phyloP scores from a whole-genome alignment of 345 rosid species.

The Ceriops zippeliana region DNA sequence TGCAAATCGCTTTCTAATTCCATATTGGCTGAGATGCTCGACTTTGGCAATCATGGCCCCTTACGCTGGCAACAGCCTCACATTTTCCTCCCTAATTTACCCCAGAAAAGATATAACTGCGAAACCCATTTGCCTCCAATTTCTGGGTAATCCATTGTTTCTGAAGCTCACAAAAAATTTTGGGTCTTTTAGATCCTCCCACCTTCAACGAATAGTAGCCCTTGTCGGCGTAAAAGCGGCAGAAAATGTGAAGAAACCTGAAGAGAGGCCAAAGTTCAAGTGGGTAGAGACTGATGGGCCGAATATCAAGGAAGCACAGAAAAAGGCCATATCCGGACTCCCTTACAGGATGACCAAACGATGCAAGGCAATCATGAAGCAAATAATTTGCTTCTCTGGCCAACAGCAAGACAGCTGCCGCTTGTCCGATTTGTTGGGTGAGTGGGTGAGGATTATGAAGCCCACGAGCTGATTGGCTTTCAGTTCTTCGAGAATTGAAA shows the following conservation, averaged over 20 bases:
- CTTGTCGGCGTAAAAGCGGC: conserved; percentile 15
- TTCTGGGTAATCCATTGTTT: conserved; percentile 12
- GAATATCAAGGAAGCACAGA: conserved; percentile 43
- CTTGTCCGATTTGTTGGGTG: conserved; percentile 47
- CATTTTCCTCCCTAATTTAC: conserved; percentile 16
- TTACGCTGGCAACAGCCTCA: conserved; percentile 22
- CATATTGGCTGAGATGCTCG: background rate
- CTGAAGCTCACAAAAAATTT: conserved; percentile 8
- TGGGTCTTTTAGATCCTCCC: conserved; percentile 16
- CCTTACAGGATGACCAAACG: conserved; percentile 61
- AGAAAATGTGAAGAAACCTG: conserved; percentile 17
- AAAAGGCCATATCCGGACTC: conserved; percentile 46
- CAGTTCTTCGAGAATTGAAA: conserved; percentile 61
- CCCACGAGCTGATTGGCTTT: conserved; percentile 85
- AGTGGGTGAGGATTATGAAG: conserved; percentile 75
- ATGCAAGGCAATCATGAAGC: conserved; percentile 61
- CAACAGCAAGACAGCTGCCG: conserved; percentile 30
- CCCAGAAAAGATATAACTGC: conserved; percentile 15
- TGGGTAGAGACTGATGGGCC: conserved; percentile 49
- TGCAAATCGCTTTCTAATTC: background rate
- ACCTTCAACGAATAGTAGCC: conserved; percentile 7
- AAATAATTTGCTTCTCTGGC: conserved; percentile 50
- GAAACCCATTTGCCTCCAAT: conserved; percentile 16
- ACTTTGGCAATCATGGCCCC: conserved; percentile 22
- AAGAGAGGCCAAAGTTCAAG: conserved; percentile 39